Conservation (phyloP, 2,329 filamentous ascomycete genomes). For the Cryoendolithus antarcticus region DNA sequence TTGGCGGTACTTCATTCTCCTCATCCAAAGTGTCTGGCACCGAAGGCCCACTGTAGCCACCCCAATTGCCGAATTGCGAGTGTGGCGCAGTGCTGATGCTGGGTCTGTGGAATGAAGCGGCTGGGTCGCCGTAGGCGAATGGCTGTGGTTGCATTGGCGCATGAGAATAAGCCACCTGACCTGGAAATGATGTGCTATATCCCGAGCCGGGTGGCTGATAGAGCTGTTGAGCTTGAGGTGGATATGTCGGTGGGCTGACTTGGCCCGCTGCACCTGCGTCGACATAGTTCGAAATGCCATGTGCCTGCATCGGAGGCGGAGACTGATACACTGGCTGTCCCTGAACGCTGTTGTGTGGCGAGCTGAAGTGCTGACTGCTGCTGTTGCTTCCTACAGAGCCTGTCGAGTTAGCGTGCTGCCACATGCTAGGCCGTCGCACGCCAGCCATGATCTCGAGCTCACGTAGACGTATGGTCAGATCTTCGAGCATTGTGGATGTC, state of each 20-base stretch:
- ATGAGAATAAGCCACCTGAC: no score
- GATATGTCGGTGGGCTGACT: slow-evolving; percentile 11
- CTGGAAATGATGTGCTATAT: no score
- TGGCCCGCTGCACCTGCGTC: slow-evolving; percentile 8
- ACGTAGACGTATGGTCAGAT: slow-evolving; percentile 28
- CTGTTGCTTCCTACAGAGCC: slow-evolving; percentile 16
- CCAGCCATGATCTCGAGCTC: slow-evolving; percentile 16
- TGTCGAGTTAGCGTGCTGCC: slow-evolving; percentile 13
- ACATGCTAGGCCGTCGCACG: slow-evolving; percentile 15
- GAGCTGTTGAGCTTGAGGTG: slow-evolving; percentile 3
- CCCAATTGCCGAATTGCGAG: slow-evolving; percentile 20
- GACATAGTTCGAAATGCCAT: slow-evolving; percentile 1
- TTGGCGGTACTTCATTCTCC: slow-evolving; percentile 20
- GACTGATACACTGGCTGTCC: slow-evolving; percentile 2
- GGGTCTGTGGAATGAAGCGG: slow-evolving; percentile 1
- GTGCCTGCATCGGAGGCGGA: slow-evolving; percentile 7
- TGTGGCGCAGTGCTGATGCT: slow-evolving; percentile 2
- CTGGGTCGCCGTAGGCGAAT: slow-evolving; percentile 11
- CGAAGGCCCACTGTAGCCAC: slow-evolving; percentile 15
- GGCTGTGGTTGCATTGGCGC: slow-evolving; percentile 4
- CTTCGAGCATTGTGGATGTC: slow-evolving; percentile 27
- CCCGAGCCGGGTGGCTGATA: slow-evolving; percentile 7
- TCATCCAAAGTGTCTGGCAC: slow-evolving; percentile 17
- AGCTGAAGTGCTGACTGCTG: slow-evolving; percentile 11
- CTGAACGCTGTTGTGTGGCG: slow-evolving; percentile 7